Evolutionary conservation across 768 basidiomycete genomes (phyloP).

Genomic region (Panaeolus papilionaceus): DNA sequence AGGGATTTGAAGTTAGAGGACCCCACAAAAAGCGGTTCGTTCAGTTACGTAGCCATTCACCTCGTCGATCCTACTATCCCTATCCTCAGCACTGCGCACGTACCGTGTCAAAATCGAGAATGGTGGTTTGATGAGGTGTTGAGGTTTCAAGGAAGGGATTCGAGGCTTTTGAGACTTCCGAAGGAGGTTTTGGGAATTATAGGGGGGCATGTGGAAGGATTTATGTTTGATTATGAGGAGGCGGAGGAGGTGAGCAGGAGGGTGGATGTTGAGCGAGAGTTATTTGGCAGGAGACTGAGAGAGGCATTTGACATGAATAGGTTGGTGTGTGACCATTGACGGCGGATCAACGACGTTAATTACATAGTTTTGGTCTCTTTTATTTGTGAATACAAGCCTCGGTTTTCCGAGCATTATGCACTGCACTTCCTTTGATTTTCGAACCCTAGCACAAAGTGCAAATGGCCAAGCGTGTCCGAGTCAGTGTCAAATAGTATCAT

Average conservation of each 20-base stretch:
- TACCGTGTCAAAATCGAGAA: not conserved
- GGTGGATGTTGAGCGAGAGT: not conserved
- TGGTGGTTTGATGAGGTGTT: constrained; percentile 7
- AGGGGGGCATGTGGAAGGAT: not conserved
- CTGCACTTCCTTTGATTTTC: no score
- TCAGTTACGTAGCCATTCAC: not conserved
- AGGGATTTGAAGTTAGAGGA: not conserved
- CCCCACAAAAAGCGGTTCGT: not conserved
- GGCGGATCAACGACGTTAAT: not conserved
- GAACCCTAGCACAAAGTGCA: no score
- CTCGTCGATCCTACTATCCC: not conserved
- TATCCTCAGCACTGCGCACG: not conserved
- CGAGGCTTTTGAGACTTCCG: not conserved
- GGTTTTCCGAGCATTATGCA: no score
- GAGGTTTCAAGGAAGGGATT: not conserved
- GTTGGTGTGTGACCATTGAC: not conserved
- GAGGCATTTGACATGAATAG: not conserved
- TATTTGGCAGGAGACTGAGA: no score
- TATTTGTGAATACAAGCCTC: no score
- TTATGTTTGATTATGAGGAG: not conserved
- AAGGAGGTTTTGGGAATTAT: not conserved
- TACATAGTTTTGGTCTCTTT: no score
- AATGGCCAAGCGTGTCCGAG: no score
- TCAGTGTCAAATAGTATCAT: no score
- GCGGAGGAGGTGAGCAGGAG: not conserved